Evolutionary conservation across 345 rosid genomes (phyloP).

Genomic region (Syzygium jambos): DNA sequence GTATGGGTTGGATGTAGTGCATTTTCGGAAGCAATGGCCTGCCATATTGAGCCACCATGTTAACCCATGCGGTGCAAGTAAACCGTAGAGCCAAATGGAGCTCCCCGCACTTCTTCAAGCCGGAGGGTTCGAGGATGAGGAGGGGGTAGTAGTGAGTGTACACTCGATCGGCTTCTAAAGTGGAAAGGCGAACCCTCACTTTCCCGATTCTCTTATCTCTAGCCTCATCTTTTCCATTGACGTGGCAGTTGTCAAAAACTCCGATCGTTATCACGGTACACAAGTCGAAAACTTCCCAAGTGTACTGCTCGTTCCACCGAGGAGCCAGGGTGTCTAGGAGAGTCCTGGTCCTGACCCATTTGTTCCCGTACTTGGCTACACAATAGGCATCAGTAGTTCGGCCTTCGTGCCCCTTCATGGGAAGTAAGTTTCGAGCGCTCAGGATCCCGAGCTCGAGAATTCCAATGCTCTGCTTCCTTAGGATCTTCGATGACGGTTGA

Average conservation of each 20-base stretch:
- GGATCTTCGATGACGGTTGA: slow-evolving; percentile 70
- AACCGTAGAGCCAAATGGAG: slow-evolving; percentile 42
- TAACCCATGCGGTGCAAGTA: slow-evolving; percentile 28
- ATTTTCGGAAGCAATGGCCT: slow-evolving; percentile 45
- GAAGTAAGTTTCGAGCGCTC: slow-evolving; percentile 64
- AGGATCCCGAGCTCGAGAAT: slow-evolving; percentile 84
- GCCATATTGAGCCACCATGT: slow-evolving; percentile 34
- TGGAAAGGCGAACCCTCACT: slow-evolving; percentile 46
- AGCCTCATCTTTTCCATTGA: slow-evolving; percentile 21
- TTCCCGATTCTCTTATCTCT: slow-evolving; percentile 34
- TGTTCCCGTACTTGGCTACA: slow-evolving; percentile 94
- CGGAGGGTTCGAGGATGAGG: slow-evolving; percentile 25
- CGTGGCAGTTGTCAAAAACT: slow-evolving; percentile 37
- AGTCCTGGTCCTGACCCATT: slow-evolving; percentile 93
- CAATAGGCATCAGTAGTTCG: slow-evolving; percentile 82
- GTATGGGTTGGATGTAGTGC: slow-evolving; percentile 41
- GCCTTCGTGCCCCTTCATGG: slow-evolving; percentile 80
- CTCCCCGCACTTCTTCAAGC: slow-evolving; percentile 42
- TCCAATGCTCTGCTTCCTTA: slow-evolving; percentile 68
- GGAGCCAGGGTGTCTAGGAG: slow-evolving; percentile 69
- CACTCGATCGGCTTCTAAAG: slow-evolving; percentile 36
- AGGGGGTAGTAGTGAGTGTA: slow-evolving; percentile 51
- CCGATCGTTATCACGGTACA: slow-evolving; percentile 86
- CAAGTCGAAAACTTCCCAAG: slow-evolving; percentile 94
- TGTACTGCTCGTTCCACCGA: slow-evolving; percentile 94